Evolutionary conservation across 805 yeast species (phyloP).

Genomic region (Wickerhamiella vanderwaltii): DNA sequence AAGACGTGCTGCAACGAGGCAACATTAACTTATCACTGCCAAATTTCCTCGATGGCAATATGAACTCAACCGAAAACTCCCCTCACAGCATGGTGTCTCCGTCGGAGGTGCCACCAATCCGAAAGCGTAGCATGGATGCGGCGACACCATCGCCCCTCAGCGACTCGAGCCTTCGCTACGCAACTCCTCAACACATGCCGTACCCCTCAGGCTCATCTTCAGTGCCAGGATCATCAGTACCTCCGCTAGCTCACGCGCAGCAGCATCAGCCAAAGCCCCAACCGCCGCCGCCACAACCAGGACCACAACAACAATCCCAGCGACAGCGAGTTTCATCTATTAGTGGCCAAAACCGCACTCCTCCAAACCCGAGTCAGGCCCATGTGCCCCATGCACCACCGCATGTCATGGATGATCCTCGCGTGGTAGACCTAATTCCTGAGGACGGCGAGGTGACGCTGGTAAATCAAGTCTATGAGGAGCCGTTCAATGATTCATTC

Average conservation of each 20-base stretch:
- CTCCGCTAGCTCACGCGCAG: no score
- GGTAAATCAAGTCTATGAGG: conserved; percentile 7
- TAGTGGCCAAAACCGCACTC: no score
- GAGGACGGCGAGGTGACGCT: background rate
- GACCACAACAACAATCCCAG: no score
- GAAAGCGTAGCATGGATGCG: background rate
- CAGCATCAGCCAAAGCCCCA: no score
- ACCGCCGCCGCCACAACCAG: no score
- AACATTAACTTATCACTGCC: conserved; percentile 12
- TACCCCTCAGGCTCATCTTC: background rate
- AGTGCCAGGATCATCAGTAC: no score
- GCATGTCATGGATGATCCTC: no score
- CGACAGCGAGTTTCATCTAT: no score
- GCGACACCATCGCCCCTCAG: background rate
- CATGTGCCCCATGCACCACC: no score
- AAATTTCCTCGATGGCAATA: conserved; percentile 12
- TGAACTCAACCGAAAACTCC: conserved; percentile 5
- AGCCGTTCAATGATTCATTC: conserved; percentile 5
- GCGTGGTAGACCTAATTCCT: background rate
- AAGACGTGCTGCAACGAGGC: conserved; percentile 12
- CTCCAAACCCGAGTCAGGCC: no score
- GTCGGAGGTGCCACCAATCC: background rate
- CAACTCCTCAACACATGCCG: background rate
- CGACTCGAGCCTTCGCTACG: background rate
- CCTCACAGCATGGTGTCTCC: background rate